phyloP scores from a whole-genome alignment of 2,329 filamentous ascomycete genomes.

The Penicillium sp. region DNA sequence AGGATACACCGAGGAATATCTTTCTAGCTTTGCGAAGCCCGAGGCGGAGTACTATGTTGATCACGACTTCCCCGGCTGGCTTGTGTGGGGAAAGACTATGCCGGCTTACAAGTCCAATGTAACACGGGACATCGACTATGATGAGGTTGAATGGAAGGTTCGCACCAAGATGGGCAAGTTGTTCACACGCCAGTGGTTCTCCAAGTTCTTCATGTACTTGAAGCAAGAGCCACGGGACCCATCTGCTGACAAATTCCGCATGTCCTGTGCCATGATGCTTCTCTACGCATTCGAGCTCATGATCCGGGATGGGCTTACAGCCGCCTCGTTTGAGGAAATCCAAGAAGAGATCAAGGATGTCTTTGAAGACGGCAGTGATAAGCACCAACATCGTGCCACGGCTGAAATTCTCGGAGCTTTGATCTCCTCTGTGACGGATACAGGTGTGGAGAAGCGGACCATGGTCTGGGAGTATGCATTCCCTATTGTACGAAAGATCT shows the following conservation, averaged over 20 bases:
- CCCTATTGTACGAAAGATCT: conserved; percentile 79
- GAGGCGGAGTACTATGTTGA: conserved; percentile 88
- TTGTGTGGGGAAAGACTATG: conserved; percentile 90
- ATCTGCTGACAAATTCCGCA: conserved; percentile 79
- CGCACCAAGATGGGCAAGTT: conserved; percentile 76
- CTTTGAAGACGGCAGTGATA: conserved; percentile 91
- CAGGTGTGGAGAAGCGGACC: conserved; percentile 69
- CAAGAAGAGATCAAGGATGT: conserved; percentile 73
- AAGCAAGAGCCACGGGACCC: conserved; percentile 92
- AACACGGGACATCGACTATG: conserved; percentile 66
- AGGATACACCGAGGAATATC: conserved; percentile 73
- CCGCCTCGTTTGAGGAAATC: conserved; percentile 80
- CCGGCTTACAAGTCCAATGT: conserved; percentile 73
- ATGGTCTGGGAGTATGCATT: conserved; percentile 86
- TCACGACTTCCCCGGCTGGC: conserved; percentile 88
- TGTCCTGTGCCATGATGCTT: conserved; percentile 80
- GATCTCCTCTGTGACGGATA: conserved; percentile 75
- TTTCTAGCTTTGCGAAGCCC: conserved; percentile 73
- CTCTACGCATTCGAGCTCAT: conserved; percentile 89
- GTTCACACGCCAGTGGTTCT: conserved; percentile 81
- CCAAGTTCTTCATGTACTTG: conserved; percentile 83
- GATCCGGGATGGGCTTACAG: conserved; percentile 69
- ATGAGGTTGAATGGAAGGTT: conserved; percentile 71
- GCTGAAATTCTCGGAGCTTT: conserved; percentile 88
- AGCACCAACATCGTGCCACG: conserved; percentile 94